Percentiles rank a stretch among this genome's conserved stretches.
Conservation (phyloP, 2,329 filamentous ascomycete genomes). For the Didymella pinodella region DNA sequence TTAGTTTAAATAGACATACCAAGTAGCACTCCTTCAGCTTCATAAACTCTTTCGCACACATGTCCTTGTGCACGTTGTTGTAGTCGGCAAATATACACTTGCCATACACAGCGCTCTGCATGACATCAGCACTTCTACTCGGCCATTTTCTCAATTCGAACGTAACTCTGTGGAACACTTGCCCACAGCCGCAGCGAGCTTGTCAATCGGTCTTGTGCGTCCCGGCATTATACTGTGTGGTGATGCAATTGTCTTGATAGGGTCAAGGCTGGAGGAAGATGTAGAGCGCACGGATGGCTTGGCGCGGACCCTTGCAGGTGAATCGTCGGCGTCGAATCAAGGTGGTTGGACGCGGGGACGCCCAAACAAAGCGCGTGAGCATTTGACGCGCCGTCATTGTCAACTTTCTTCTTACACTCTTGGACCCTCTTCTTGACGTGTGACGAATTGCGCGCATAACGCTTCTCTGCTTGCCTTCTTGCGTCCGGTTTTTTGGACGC, state of each 20-base stretch:
- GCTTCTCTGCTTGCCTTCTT: background rate
- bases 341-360: conserved; percentile 13
- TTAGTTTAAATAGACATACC: conserved; percentile 60
- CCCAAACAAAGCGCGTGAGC: conserved; percentile 22
- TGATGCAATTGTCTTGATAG: conserved; percentile 20
- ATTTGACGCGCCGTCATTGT: conserved; percentile 5
- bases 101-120: conserved; percentile 82
- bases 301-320: conserved; percentile 6
- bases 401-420: conserved; percentile 3
- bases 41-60: conserved; percentile 86
- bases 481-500: conserved; percentile 16
- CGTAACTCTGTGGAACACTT: conserved; percentile 72
- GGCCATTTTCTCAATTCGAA: conserved; percentile 2
- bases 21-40: conserved; percentile 86
- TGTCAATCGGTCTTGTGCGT: conserved; percentile 70
- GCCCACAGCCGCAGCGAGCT: conserved; percentile 69
- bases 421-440: conserved; percentile 21
- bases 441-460: conserved; percentile 21
- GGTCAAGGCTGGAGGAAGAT: conserved; percentile 16
- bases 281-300: conserved; percentile 20
- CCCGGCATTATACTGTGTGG: conserved; percentile 38
- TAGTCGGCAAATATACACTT: conserved; percentile 92
- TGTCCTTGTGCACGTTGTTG: conserved; percentile 87
- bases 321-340: conserved; percentile 7
- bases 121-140: conserved; percentile 15